Percentiles rank a stretch among this genome's conserved stretches.
phyloP scores from a whole-genome alignment of 140 eudicot species.

The Anethum foeniculum region DNA sequence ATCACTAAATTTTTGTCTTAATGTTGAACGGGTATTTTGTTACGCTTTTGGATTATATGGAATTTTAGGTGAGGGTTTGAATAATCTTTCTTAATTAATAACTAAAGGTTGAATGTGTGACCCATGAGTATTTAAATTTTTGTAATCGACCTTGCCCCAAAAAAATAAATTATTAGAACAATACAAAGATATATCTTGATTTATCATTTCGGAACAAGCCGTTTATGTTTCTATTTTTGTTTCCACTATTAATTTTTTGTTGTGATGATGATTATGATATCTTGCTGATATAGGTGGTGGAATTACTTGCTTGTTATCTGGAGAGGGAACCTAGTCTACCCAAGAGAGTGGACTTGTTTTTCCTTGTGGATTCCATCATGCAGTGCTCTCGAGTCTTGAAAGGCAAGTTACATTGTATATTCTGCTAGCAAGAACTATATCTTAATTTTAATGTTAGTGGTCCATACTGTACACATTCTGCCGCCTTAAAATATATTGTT shows the following conservation, averaged over 20 bases:
- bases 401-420: slow-evolving; percentile 34
- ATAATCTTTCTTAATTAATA: too few relatives aligned
- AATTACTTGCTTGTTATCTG: slow-evolving; percentile 59
- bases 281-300: slow-evolving; percentile 57
- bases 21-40: neutral
- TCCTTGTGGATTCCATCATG: slow-evolving; percentile 87
- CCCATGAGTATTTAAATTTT: neutral
- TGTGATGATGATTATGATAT: neutral
- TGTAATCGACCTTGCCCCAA: neutral
- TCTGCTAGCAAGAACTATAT: neutral
- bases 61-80: neutral
- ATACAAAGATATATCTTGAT: neutral
- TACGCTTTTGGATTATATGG: neutral
- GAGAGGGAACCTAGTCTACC: slow-evolving; percentile 69
- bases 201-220: neutral
- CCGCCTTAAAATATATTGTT: slow-evolving; percentile 13
- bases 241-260: neutral
- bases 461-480: neutral
- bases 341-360: slow-evolving; percentile 81
- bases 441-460: too few relatives aligned
- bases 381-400: slow-evolving; percentile 76
- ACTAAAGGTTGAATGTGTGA: neutral
- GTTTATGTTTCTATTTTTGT: neutral
- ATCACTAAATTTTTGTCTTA: neutral
- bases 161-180: neutral